These are phyloP conservation scores for Camelina sativa DNA, from an alignment of 345 rosid species.

Conservation along the genomic window DNA sequence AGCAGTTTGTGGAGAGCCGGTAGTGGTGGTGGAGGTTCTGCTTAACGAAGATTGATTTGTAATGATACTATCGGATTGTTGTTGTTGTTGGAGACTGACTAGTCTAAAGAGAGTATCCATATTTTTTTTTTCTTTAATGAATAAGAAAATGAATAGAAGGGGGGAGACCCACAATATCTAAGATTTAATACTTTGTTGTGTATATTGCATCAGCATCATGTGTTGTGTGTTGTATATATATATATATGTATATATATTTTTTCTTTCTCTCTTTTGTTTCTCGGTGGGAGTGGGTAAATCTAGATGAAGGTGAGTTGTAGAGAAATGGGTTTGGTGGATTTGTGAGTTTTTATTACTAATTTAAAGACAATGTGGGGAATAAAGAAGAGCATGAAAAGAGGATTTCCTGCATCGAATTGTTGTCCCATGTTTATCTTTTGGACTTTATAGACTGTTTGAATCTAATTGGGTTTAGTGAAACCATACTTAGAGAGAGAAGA, in stretches of 20 bases:
- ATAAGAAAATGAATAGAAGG: slow-evolving; percentile 35
- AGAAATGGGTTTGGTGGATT: slow-evolving; percentile 38
- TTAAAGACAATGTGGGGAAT: not conserved
- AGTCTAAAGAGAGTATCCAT: slow-evolving; percentile 98
- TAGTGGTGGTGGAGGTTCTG: slow-evolving; percentile 82
- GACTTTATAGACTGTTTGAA: slow-evolving; percentile 32
- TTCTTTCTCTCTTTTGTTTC: not conserved
- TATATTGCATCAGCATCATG: slow-evolving; percentile 46
- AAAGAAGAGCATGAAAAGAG: slow-evolving; percentile 31
- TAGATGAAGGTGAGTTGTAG: slow-evolving; percentile 35
- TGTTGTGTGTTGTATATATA: slow-evolving; percentile 30
- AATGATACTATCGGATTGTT: slow-evolving; percentile 66
- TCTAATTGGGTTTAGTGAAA: slow-evolving; percentile 43
- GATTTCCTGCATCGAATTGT: slow-evolving; percentile 30
- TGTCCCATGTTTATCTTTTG: slow-evolving; percentile 39
- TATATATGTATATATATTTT: slow-evolving; percentile 17
- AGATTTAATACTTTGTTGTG: slow-evolving; percentile 42
- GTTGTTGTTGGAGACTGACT: slow-evolving; percentile 67
- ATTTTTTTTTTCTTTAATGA: slow-evolving; percentile 30
- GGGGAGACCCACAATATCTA: slow-evolving; percentile 68
- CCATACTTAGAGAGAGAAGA: slow-evolving; percentile 36
- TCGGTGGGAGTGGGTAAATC: slow-evolving; percentile 46
- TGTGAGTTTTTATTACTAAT: slow-evolving; percentile 30
- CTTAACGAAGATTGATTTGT: slow-evolving; percentile 78
- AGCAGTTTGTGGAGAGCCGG: slow-evolving; percentile 67